phyloP scores from a whole-genome alignment of 495 filamentous ascomycete species.

The Bathelium albidoporum region DNA sequence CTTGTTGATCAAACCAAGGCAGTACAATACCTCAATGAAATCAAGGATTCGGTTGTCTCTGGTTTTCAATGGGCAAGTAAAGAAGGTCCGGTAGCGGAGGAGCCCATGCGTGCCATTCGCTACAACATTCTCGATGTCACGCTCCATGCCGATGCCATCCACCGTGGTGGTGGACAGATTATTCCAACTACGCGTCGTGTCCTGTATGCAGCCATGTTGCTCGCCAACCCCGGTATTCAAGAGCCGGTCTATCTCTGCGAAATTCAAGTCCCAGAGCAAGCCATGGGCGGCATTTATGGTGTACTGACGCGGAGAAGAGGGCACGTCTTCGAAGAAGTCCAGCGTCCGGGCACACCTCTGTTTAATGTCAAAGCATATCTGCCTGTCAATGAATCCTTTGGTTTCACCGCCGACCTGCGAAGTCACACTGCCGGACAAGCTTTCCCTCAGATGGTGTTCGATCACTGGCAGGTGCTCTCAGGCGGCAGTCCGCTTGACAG shows the following conservation, averaged over 20 bases:
- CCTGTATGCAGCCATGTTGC: slow-evolving; percentile 81
- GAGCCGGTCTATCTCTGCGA: slow-evolving; percentile 99
- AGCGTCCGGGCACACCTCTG: slow-evolving; percentile 95
- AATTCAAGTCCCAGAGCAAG: slow-evolving; percentile 96
- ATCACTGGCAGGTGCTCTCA: slow-evolving; percentile 92
- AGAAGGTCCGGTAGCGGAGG: slow-evolving; percentile 94
- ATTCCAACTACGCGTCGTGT: slow-evolving; percentile 98
- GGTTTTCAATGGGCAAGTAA: slow-evolving; percentile 99
- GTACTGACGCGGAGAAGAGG: slow-evolving; percentile 95
- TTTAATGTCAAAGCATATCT: slow-evolving; percentile 99
- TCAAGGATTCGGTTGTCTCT: slow-evolving; percentile 99
- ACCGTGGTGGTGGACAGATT: slow-evolving; percentile 97
- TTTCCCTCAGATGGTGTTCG: slow-evolving; percentile 97
- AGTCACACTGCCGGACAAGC: slow-evolving; percentile 88
- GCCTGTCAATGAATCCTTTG: slow-evolving; percentile 99
- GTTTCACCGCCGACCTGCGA: slow-evolving; percentile 97
- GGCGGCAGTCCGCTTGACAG: slow-evolving; percentile 87
- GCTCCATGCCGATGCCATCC: slow-evolving; percentile 98
- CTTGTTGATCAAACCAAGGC: slow-evolving; percentile 99
- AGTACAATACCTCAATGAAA: slow-evolving; percentile 99
- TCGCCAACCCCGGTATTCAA: slow-evolving; percentile 80
- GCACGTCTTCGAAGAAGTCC: slow-evolving; percentile 98
- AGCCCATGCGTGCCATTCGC: slow-evolving; percentile 92
- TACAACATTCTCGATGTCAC: slow-evolving; percentile 99
- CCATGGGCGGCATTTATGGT: slow-evolving; percentile 99